Percentiles rank a stretch among this genome's conserved stretches.
Conservation (phyloP, 345 rosid species). For the Barbarea vulgaris region DNA sequence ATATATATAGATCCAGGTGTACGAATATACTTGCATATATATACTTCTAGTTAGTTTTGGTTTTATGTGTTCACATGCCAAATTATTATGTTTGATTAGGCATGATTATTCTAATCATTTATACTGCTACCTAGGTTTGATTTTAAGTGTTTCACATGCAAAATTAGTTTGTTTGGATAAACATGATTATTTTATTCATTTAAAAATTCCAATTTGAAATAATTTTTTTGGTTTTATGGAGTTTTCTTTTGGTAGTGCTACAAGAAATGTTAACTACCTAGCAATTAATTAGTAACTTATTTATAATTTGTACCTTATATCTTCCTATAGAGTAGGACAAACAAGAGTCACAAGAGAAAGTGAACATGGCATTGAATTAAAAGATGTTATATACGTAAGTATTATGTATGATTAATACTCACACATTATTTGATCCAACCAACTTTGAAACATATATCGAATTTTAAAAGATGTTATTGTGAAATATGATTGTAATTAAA, state of each 20-base stretch:
- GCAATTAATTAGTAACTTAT: not conserved
- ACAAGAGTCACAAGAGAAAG: constrained; percentile 10
- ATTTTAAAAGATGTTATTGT: not conserved
- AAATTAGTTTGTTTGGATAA: constrained; percentile 15
- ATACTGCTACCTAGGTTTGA: not conserved
- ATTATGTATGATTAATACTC: not conserved
- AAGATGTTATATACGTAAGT: not conserved
- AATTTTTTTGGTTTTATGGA: not conserved
- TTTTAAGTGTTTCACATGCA: constrained; percentile 29
- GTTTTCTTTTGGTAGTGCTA: constrained; percentile 15
- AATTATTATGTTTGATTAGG: constrained; percentile 2
- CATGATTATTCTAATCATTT: not conserved
- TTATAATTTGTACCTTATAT: not conserved
- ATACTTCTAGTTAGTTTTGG: not conserved
- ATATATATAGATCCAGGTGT: constrained; percentile 25
- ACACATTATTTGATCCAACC: not conserved
- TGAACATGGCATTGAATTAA: not conserved
- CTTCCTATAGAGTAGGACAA: not conserved
- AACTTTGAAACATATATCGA: not conserved
- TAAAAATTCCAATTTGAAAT: not conserved
- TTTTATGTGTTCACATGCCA: constrained; percentile 29
- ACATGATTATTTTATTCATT: not conserved
- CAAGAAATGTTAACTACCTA: not conserved
- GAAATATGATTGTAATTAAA: not conserved
- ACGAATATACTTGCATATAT: not conserved